phyloP scores from a whole-genome alignment of 352 stramenopile species.

The Lagenidium sp. region DNA sequence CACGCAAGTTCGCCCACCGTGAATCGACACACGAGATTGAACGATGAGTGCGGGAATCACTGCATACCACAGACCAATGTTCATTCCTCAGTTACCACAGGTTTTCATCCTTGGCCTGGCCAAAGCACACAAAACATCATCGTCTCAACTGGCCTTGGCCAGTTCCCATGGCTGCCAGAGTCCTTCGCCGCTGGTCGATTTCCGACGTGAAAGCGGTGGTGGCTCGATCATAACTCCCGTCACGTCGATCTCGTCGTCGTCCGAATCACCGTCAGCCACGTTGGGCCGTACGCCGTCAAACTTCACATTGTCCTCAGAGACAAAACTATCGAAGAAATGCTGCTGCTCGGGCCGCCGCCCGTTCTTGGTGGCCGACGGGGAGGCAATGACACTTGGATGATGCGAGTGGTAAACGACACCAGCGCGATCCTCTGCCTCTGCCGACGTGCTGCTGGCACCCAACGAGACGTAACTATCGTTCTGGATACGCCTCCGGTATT shows the following conservation, averaged over 20 bases:
- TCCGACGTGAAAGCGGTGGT: slow-evolving; percentile 10
- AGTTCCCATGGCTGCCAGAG: slow-evolving; percentile 78
- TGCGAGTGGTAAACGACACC: slow-evolving; percentile 8
- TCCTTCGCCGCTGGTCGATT: slow-evolving; percentile 29
- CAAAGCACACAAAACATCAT: neutral
- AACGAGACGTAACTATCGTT: slow-evolving; percentile 18
- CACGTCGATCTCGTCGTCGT: slow-evolving; percentile 61
- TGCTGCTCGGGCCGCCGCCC: too few species aligned
- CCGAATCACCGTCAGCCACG: slow-evolving; percentile 25
- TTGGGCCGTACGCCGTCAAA: slow-evolving; percentile 26
- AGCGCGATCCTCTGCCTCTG: slow-evolving; percentile 11
- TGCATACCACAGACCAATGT: too few species aligned
- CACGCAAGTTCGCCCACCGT: too few species aligned
- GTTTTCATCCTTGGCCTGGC: neutral
- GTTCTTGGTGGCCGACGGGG: too few species aligned
- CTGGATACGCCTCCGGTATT: slow-evolving; percentile 3
- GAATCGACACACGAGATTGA: too few species aligned
- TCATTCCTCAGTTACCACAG: neutral
- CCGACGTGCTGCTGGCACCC: slow-evolving; percentile 11
- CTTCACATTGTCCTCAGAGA: slow-evolving; percentile 21
- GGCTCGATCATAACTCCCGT: slow-evolving; percentile 40
- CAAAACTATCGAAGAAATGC: slow-evolving; percentile 13
- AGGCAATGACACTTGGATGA: slow-evolving; percentile 9
- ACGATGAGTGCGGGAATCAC: too few species aligned
- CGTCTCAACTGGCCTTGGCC: slow-evolving; percentile 26